Evolutionary conservation across 108 stramenopile species (phyloP).

Genomic region (Skeletonema marinoi): DNA sequence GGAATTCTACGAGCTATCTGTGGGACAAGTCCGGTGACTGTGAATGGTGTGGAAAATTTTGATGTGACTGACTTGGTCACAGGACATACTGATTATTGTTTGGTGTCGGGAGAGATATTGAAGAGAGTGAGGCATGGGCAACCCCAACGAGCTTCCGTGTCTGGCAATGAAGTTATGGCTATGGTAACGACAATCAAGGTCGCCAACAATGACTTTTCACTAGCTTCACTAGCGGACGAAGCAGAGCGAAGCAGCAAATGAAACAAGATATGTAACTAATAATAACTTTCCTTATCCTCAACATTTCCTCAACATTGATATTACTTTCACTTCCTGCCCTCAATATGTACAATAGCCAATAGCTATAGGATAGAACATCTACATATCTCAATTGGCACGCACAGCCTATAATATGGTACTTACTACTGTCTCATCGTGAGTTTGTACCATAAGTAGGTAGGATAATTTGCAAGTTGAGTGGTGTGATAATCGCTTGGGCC

Average conservation of each 20-base stretch:
- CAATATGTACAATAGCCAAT: too few species aligned
- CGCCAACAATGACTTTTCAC: slow-evolving; percentile 12
- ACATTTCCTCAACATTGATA: too few species aligned
- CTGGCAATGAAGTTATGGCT: slow-evolving; percentile 21
- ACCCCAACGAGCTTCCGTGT: slow-evolving; percentile 49
- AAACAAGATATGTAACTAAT: background rate
- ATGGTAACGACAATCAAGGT: slow-evolving; percentile 39
- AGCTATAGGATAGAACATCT: too few species aligned
- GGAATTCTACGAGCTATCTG: slow-evolving; percentile 76
- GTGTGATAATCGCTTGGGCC: too few species aligned
- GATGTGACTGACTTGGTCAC: slow-evolving; percentile 75
- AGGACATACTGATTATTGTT: slow-evolving; percentile 77
- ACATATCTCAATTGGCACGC: too few species aligned
- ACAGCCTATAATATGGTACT: too few species aligned
- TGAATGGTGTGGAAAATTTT: slow-evolving; percentile 78
- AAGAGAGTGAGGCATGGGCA: slow-evolving; percentile 65
- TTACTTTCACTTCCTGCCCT: too few species aligned
- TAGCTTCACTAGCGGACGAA: slow-evolving; percentile 32
- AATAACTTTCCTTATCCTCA: background rate
- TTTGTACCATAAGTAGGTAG: too few species aligned
- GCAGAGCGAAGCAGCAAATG: background rate
- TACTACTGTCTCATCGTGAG: too few species aligned
- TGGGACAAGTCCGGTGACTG: slow-evolving; percentile 71
- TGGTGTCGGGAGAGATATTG: slow-evolving; percentile 66
- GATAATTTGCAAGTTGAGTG: too few species aligned